phyloP scores from a whole-genome alignment of 257 asterid species.

The Nicotiana attenuata region DNA sequence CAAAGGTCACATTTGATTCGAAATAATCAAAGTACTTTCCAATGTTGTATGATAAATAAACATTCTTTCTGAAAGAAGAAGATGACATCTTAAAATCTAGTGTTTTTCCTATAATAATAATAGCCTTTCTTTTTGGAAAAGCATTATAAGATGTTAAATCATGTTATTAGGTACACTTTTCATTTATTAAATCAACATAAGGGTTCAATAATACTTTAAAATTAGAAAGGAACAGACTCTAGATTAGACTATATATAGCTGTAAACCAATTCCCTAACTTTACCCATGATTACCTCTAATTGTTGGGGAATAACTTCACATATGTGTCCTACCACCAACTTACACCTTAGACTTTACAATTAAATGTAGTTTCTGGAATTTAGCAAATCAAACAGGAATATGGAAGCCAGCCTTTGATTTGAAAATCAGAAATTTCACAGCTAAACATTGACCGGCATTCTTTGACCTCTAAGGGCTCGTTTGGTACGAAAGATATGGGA shows the following conservation, averaged over 20 bases:
- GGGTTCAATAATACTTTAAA: background rate
- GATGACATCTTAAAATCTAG: background rate
- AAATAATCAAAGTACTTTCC: background rate
- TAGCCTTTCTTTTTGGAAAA: no score
- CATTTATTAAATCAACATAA: background rate
- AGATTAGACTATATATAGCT: no score
- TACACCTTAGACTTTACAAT: background rate
- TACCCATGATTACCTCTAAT: background rate
- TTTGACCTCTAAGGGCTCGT: background rate
- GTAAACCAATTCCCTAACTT: no score
- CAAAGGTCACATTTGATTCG: background rate
- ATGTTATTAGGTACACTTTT: background rate
- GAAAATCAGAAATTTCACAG: background rate
- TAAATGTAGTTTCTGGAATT: background rate
- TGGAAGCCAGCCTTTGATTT: background rate
- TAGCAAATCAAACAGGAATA: conserved; percentile 1
- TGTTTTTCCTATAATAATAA: no score
- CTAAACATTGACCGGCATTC: background rate
- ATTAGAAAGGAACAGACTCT: background rate
- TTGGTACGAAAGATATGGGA: no score
- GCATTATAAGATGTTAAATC: no score
- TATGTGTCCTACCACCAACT: background rate
- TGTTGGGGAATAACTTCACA: background rate
- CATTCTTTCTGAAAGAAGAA: background rate
- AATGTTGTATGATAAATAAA: background rate